These are phyloP conservation scores for Epichloe baconii DNA, from an alignment of 2,329 filamentous ascomycete genomes.

Conservation along the genomic window DNA sequence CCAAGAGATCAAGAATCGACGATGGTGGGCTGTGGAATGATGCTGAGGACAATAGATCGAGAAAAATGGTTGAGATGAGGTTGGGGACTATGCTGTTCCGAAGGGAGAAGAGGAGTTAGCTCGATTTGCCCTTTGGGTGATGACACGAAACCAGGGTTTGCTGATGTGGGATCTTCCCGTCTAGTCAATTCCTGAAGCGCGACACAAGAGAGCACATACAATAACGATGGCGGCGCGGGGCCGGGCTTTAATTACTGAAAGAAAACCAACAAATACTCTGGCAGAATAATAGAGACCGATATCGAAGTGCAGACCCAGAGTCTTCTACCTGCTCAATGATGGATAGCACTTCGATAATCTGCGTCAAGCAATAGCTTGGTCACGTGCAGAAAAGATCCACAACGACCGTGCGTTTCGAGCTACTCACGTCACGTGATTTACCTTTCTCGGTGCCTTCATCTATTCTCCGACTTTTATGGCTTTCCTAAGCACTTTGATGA, in stretches of 20 bases:
- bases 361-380: neutral
- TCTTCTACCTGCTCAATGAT: neutral
- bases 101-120: constrained; percentile 4
- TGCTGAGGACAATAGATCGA: constrained; percentile 2
- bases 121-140: neutral
- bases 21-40: neutral
- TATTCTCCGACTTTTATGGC: no score
- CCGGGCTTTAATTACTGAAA: constrained; percentile 20
- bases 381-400: constrained; percentile 1
- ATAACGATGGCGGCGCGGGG: constrained; percentile 21
- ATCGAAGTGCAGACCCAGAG: constrained; percentile 14
- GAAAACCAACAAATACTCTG: constrained; percentile 26
- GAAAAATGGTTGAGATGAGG: constrained; percentile 2
- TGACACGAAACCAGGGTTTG: constrained; percentile 5
- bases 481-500: no score
- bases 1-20: neutral
- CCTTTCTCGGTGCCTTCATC: no score
- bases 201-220: constrained; percentile 13
- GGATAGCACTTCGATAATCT: neutral
- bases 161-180: constrained; percentile 2
- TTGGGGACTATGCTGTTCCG: constrained; percentile 1
- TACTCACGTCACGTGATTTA: neutral
- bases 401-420: neutral
- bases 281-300: constrained; percentile 25
- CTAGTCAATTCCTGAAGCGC: neutral